phyloP scores from a whole-genome alignment of 192 early-diverging fungal species.

The Coemansia nantahalensis region DNA sequence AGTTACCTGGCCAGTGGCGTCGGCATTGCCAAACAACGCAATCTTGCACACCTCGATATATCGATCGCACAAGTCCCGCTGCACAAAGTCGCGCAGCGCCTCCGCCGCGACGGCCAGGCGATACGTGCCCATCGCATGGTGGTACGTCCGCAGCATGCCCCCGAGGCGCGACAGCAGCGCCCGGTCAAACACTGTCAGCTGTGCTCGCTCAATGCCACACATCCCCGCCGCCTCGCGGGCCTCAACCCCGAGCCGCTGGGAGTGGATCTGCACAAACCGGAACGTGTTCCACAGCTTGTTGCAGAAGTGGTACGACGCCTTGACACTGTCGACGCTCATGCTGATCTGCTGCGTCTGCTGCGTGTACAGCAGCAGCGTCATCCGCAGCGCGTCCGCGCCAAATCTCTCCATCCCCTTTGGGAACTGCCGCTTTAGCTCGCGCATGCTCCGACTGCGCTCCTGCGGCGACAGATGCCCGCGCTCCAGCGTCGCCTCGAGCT shows the following conservation, averaged over 20 bases:
- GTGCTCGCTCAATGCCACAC: constrained; percentile 29
- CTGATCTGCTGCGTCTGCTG: constrained; percentile 91
- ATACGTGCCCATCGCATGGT: constrained; percentile 64
- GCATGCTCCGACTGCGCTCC: constrained; percentile 70
- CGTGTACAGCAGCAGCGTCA: constrained; percentile 65
- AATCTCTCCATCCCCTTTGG: constrained; percentile 88
- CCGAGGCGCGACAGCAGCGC: constrained; percentile 85
- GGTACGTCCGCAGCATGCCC: constrained; percentile 62
- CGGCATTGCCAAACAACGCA: constrained; percentile 61
- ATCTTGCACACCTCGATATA: constrained; percentile 89
- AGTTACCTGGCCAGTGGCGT: constrained; percentile 56
- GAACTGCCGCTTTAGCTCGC: constrained; percentile 70
- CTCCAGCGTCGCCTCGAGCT: constrained; percentile 66
- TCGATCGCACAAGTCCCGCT: constrained; percentile 91
- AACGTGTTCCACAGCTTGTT: constrained; percentile 98
- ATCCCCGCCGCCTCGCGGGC: constrained; percentile 10
- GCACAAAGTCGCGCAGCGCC: constrained; percentile 81
- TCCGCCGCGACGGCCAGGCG: constrained; percentile 78
- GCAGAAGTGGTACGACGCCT: constrained; percentile 85
- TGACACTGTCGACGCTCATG: constrained; percentile 82
- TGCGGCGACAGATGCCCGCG: constrained; percentile 69
- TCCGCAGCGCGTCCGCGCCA: constrained; percentile 86
- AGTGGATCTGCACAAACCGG: constrained; percentile 47
- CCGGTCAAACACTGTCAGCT: constrained; percentile 69
- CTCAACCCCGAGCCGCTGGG: constrained; percentile 13